phyloP scores from a whole-genome alignment of 805 yeast species.

The Yarrowia keelungensis region DNA sequence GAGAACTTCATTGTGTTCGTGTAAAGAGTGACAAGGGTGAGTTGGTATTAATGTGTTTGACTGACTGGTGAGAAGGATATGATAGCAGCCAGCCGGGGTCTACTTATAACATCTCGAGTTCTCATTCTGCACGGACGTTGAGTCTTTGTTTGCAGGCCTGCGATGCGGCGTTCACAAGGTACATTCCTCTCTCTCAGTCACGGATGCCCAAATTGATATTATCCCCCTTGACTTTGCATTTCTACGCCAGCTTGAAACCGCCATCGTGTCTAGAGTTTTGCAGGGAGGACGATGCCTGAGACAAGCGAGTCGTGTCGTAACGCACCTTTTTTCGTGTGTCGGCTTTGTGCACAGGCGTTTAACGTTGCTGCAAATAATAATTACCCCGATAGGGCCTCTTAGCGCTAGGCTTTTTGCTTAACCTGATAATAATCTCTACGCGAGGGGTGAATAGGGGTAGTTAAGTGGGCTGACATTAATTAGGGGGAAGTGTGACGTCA shows the following conservation, averaged over 20 bases:
- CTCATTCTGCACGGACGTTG: not conserved
- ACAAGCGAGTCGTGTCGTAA: constrained; percentile 23
- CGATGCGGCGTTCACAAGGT: not conserved
- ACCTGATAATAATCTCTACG: not conserved
- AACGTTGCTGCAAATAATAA: constrained; percentile 7
- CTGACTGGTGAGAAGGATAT: not conserved
- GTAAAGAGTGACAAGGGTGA: constrained; percentile 26
- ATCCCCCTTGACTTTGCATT: constrained; percentile 17
- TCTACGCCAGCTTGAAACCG: not conserved
- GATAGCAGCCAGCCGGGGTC: not conserved
- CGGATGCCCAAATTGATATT: constrained; percentile 6
- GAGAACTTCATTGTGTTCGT: constrained; percentile 39
- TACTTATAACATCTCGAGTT: not conserved
- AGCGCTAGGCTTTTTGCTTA: not conserved
- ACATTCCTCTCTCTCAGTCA: constrained; percentile 5
- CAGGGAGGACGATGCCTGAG: not conserved
- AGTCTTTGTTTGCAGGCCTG: not conserved
- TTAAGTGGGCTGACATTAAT: constrained; percentile 1
- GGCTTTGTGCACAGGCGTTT: constrained; percentile 1
- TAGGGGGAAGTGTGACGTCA: too few relatives aligned
- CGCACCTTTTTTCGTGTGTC: constrained; percentile 19
- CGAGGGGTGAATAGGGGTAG: constrained; percentile 28
- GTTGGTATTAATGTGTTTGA: constrained; percentile 1
- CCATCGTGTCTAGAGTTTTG: not conserved
- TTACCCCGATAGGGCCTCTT: not conserved